phyloP scores from a whole-genome alignment of 345 rosid species.

The Arabidopsis suecica region DNA sequence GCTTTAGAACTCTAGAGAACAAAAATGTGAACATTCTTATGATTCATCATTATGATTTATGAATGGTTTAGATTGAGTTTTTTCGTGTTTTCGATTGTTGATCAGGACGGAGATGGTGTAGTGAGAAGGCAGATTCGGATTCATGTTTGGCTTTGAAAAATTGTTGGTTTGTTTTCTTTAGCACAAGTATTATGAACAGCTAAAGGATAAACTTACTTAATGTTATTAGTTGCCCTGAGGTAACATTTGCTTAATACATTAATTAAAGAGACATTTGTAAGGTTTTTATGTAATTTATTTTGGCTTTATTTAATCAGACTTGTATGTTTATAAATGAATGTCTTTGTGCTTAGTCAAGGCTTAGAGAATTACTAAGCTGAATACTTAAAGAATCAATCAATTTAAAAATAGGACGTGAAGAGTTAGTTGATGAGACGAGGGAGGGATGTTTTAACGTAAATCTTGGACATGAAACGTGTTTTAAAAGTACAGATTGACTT shows the following conservation, averaged over 20 bases:
- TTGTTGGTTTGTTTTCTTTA: slow-evolving; percentile 38
- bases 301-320: not conserved
- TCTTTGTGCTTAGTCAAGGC: slow-evolving; percentile 15
- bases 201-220: slow-evolving; percentile 25
- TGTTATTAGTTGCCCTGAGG: slow-evolving; percentile 38
- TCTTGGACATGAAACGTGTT: not conserved
- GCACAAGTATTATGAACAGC: slow-evolving; percentile 33
- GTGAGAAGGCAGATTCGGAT: slow-evolving; percentile 22
- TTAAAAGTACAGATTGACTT: too few relatives aligned
- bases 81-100: slow-evolving; percentile 26
- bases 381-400: slow-evolving; percentile 16
- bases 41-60: slow-evolving; percentile 10
- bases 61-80: not conserved
- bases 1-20: not conserved
- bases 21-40: not conserved
- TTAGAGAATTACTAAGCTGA: slow-evolving; percentile 22
- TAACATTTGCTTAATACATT: slow-evolving; percentile 29
- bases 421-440: slow-evolving; percentile 31
- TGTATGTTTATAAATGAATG: slow-evolving; percentile 12
- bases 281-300: slow-evolving; percentile 3
- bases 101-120: slow-evolving; percentile 43
- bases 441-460: slow-evolving; percentile 1
- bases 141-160: slow-evolving; percentile 34
- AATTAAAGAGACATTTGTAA: slow-evolving; percentile 14
- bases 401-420: slow-evolving; percentile 26